These are phyloP conservation scores for Penicillium egyptiacum DNA, from an alignment of 495 filamentous ascomycete species.

Conservation along the genomic window DNA sequence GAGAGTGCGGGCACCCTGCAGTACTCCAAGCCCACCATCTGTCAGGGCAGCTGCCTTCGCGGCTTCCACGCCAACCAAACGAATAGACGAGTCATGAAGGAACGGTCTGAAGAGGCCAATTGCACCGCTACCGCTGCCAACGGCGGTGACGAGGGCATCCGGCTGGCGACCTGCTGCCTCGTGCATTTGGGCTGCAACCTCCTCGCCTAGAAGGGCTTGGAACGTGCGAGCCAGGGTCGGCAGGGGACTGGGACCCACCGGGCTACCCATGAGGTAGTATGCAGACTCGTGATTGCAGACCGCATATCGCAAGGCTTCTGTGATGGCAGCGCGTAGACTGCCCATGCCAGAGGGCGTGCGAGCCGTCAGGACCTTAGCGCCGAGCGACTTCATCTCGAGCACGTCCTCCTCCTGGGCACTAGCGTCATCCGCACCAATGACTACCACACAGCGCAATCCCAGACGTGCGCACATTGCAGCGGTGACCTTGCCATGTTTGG, in stretches of 20 bases:
- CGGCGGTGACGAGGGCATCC: constrained; percentile 31
- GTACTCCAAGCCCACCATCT: constrained; percentile 31
- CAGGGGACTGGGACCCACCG: constrained; percentile 34
- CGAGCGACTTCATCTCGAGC: constrained; percentile 32
- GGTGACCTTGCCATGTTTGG: constrained; percentile 35
- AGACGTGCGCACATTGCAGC: constrained; percentile 36
- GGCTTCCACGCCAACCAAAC: constrained; percentile 33
- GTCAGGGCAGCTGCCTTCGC: constrained; percentile 28
- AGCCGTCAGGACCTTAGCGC: constrained; percentile 32
- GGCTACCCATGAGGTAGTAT: constrained; percentile 37
- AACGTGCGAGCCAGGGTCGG: constrained; percentile 36
- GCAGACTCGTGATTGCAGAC: constrained; percentile 31
- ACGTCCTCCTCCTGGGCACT: constrained; percentile 30
- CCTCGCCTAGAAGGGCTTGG: constrained; percentile 36
- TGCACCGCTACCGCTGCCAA: constrained; percentile 32
- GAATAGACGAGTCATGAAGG: constrained; percentile 17
- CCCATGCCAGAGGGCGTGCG: constrained; percentile 30
- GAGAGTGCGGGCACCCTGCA: constrained; percentile 35
- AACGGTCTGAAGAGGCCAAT: constrained; percentile 37
- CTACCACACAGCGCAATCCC: constrained; percentile 30
- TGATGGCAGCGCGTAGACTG: constrained; percentile 36
- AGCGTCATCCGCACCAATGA: constrained; percentile 36
- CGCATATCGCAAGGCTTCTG: constrained; percentile 35
- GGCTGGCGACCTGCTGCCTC: constrained; percentile 23
- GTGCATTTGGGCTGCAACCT: constrained; percentile 32